Conservation (phyloP, 1,139 yeast genomes). For the Yamadazyma songkhlaensis region DNA sequence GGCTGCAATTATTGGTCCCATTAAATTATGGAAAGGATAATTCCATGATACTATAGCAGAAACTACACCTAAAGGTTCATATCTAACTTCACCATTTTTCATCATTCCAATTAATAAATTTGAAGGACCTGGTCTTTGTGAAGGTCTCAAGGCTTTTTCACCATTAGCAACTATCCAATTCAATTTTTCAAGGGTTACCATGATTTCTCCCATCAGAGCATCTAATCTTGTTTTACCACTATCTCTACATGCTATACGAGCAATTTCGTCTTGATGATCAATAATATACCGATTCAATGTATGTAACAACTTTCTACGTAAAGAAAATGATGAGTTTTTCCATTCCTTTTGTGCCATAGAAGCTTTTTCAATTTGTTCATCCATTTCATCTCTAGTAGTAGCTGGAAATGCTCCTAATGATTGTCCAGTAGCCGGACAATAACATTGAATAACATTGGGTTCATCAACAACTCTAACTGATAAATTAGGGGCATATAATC, state of each 20-base stretch:
- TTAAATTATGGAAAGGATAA: conserved; percentile 87
- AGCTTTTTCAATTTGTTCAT: conserved; percentile 55
- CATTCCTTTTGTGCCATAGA: conserved; percentile 59
- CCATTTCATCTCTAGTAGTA: conserved; percentile 66
- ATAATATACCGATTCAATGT: conserved; percentile 71
- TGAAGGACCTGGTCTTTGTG: conserved; percentile 83
- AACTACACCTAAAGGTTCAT: conserved; percentile 89
- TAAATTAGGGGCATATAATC: conserved; percentile 58
- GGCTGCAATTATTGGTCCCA: conserved; percentile 90
- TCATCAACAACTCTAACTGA: conserved; percentile 54
- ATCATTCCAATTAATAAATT: conserved; percentile 63
- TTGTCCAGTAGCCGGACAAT: conserved; percentile 97
- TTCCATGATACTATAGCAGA: conserved; percentile 95
- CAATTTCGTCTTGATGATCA: conserved; percentile 81
- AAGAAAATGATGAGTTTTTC: conserved; percentile 53
- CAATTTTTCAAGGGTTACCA: conserved; percentile 89
- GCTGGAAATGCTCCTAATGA: conserved; percentile 70
- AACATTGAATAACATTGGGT: conserved; percentile 69
- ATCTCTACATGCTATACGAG: conserved; percentile 91
- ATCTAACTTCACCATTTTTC: conserved; percentile 91
- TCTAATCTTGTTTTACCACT: conserved; percentile 95
- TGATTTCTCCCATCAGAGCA: conserved; percentile 93
- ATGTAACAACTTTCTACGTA: conserved; percentile 66
- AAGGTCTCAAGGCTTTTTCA: conserved; percentile 63
- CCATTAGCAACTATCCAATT: conserved; percentile 89